Evolutionary conservation across 441 rosid genomes (phyloP).

Genomic region (Euphorbia celastroides): DNA sequence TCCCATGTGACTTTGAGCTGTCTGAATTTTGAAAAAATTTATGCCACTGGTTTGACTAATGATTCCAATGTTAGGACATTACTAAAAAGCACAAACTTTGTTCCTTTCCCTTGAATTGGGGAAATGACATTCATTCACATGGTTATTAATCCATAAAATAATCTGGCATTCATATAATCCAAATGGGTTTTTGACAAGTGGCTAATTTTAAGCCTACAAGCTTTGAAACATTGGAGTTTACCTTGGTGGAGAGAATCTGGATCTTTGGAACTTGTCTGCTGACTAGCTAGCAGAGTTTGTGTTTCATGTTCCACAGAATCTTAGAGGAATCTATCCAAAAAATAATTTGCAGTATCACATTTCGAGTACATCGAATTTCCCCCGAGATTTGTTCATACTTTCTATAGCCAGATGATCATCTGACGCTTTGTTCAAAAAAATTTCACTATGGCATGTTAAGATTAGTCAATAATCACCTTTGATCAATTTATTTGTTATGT

Average conservation of each 20-base stretch:
- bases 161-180: neutral
- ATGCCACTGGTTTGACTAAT: conserved; percentile 27
- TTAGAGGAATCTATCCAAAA: conserved; percentile 15
- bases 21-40: conserved; percentile 14
- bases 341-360: neutral
- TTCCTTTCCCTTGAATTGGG: conserved; percentile 14
- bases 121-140: conserved; percentile 33
- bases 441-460: too few relatives aligned
- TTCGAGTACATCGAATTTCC: conserved; percentile 30
- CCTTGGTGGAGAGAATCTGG: conserved; percentile 19
- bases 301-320: conserved; percentile 19
- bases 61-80: conserved; percentile 16
- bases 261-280: conserved; percentile 29
- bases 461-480: too few relatives aligned
- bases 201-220: conserved; percentile 18
- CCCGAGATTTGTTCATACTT: conserved; percentile 16
- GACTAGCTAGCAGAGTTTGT: conserved; percentile 33
- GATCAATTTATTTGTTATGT: too few relatives aligned
- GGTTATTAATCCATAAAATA: conserved; percentile 17
- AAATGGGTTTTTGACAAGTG: conserved; percentile 29
- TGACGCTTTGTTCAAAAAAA: too few relatives aligned
- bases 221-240: conserved; percentile 16
- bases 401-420: too few relatives aligned
- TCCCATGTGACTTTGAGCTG: conserved; percentile 70
- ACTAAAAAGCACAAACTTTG: conserved; percentile 2